Conservation (phyloP, 1,284 basidiomycete genomes). For the Heterobasidion occidentale region DNA sequence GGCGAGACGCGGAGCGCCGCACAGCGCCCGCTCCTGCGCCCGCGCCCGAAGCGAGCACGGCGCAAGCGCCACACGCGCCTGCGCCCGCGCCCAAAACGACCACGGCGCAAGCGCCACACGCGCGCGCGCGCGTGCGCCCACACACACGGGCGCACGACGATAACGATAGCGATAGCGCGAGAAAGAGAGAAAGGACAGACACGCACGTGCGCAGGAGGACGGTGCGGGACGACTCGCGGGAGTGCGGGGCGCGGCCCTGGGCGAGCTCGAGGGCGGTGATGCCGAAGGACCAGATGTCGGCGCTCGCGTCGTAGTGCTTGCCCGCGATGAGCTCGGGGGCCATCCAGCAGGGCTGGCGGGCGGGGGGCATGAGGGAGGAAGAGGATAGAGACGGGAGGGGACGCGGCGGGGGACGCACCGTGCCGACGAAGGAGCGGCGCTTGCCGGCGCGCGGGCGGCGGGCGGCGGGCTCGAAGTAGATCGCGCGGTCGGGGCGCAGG, state of each 20-base stretch:
- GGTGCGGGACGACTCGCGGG: conserved; percentile 65
- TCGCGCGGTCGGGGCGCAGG: conserved; percentile 12
- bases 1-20: too few species aligned
- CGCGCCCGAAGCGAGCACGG: not conserved
- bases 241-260: conserved; percentile 77
- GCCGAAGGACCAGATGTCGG: conserved; percentile 90
- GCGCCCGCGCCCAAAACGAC: too few species aligned
- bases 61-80: not conserved
- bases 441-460: conserved; percentile 46
- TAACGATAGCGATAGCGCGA: not conserved
- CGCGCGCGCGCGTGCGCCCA: not conserved
- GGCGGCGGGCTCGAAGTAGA: conserved; percentile 15
- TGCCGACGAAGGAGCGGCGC: conserved; percentile 85
- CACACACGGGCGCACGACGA: conserved; percentile 1
- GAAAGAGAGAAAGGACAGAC: too few species aligned
- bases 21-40: too few species aligned
- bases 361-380: not conserved
- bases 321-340: conserved; percentile 86
- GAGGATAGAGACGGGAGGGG: too few species aligned
- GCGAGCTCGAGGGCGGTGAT: conserved; percentile 84
- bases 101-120: not conserved
- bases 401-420: conserved; percentile 34
- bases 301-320: conserved; percentile 75
- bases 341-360: conserved; percentile 81
- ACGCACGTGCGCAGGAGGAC: conserved; percentile 71